Evolutionary conservation across 1,139 yeast species (phyloP).

Genomic region (Maudiozyma humilis): DNA sequence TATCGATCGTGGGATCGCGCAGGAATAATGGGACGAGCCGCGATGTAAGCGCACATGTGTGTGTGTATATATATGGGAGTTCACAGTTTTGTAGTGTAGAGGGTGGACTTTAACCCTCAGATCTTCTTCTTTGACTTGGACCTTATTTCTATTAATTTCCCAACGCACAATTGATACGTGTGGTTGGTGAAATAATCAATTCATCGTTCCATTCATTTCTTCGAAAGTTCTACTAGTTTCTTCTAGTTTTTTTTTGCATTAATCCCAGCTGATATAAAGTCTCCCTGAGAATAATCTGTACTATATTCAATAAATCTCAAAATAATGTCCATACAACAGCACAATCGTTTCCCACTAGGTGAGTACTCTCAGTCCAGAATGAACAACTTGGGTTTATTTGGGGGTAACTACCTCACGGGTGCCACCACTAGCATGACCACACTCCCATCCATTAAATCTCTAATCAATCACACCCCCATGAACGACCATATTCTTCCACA

Average conservation of each 20-base stretch:
- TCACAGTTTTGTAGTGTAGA: too few relatives aligned
- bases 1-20: neutral
- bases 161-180: neutral
- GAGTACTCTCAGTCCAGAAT: conserved; percentile 23
- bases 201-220: too few relatives aligned
- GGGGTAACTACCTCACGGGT: conserved; percentile 2
- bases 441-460: conserved; percentile 20
- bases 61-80: too few relatives aligned
- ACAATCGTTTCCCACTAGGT: conserved; percentile 23
- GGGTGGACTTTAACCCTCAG: too few relatives aligned
- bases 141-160: neutral
- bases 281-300: too few relatives aligned
- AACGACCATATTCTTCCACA: neutral
- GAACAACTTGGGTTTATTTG: conserved; percentile 14
- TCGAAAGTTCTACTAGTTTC: too few relatives aligned
- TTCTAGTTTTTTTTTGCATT: too few relatives aligned
- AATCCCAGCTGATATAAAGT: too few relatives aligned
- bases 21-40: too few relatives aligned
- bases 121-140: too few relatives aligned
- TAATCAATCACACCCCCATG: conserved; percentile 8
- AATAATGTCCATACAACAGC: conserved; percentile 7
- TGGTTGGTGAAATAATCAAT: too few relatives aligned
- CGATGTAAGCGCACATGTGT: too few relatives aligned
- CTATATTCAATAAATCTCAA: neutral
- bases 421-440: conserved; percentile 2